Percentiles rank a stretch among this genome's conserved stretches.
Conservation (phyloP, 176 grass and related monocot genomes). For the Avena sativa region DNA sequence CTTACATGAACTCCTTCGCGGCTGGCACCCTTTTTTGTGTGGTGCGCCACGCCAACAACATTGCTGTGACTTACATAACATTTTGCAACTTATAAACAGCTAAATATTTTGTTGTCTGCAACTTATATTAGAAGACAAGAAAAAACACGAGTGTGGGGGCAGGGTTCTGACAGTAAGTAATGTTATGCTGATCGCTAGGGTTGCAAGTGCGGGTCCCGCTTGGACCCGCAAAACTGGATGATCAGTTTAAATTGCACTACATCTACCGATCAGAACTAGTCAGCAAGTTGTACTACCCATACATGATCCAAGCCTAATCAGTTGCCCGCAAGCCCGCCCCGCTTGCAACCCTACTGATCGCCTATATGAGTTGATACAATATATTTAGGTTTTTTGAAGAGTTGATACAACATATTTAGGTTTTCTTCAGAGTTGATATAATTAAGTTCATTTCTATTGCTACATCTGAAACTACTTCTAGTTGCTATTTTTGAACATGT, state of each 20-base stretch:
- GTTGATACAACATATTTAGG: background rate
- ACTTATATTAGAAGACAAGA: background rate
- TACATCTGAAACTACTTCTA: background rate
- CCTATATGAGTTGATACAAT: background rate
- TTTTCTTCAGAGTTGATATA: background rate
- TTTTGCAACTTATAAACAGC: background rate
- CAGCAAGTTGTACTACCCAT: too few relatives aligned
- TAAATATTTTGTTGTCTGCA: background rate
- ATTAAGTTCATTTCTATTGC: background rate
- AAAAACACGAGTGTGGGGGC: background rate
- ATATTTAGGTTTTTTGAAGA: too few relatives aligned
- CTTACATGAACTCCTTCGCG: constrained; percentile 35
- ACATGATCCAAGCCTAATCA: too few relatives aligned
- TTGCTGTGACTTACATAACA: background rate
- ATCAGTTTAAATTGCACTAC: too few relatives aligned
- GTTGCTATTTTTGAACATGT: background rate
- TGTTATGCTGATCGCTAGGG: background rate
- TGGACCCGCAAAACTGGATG: too few relatives aligned
- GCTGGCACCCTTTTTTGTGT: constrained; percentile 33
- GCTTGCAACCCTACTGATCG: too few relatives aligned
- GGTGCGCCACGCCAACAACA: constrained; percentile 40
- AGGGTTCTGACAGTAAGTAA: background rate
- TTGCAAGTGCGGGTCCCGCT: too few relatives aligned
- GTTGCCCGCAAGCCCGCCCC: too few relatives aligned
- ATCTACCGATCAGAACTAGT: too few relatives aligned